Base-by-base conservation (phyloP, 768 basidiomycete genomes). In the Austroboletus eburneus region DNA sequence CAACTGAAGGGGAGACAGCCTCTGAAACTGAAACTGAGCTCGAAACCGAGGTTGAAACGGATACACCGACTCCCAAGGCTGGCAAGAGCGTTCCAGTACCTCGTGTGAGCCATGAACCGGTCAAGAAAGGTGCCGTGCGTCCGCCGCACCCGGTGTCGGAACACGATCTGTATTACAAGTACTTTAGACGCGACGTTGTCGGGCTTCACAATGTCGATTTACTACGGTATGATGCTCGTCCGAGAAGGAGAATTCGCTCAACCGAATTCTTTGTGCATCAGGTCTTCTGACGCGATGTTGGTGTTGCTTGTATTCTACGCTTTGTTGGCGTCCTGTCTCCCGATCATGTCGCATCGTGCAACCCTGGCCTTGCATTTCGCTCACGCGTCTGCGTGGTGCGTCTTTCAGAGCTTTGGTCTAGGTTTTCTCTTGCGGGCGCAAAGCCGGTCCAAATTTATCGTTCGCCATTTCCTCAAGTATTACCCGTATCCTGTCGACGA, bases 381-480 rank as follows among this genome's bases (percentile, higher is more conserved):
- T 0, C 93, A 99, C 55, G 88, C 96, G 0, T 69, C 92, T 10
- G 61, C 70, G 2, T 99, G 96, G 95, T 81, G 87, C 42, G 62
- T 85, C 36, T 82, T 96, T 69, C 91, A 97, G 65, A 87, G 84
- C 25, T 79, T 94, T 52, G 93, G 87, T 1, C 76, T 98, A 14
- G 96, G 96, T 0, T 66, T 85, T 32, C 72, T 95, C 16, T 74
- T 99, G 33, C 80, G 80, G 18, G 88, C 85, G 2, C 96, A 99
- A 67, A 85, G 87, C 55, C 75, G 83, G 63, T 79, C 69, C 64
- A 94, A 93, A 65, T 96, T 87, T 71, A 69, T 97, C 32, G 96
- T 98, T 22, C 72, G 91, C 53, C 96, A 99, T 65, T 98, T 87
- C 62, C 68, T 96, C 57, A 92, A 95, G 73, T 83, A 97, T 59